Base-by-base conservation (phyloP, 2,329 filamentous ascomycete genomes). In the Trichophyton rubrum region DNA sequence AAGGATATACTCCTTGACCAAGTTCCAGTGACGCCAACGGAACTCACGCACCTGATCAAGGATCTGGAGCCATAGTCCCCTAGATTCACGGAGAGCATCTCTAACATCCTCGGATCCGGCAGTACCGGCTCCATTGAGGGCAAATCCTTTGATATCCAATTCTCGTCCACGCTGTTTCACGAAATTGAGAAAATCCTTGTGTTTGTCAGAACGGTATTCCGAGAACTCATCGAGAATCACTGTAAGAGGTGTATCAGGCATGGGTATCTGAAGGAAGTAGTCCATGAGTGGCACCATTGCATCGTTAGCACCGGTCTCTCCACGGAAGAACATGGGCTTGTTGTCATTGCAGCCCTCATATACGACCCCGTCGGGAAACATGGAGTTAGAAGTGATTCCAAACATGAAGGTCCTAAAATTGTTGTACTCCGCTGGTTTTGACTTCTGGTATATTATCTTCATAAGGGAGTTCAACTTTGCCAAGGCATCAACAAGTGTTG, bases 271-370 rank as follows among this genome's bases (percentile, higher is more conserved):
- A 15, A 53, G 49, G 49, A 53, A 53, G 30, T 53, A 30, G 22
- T 53, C 49, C 49, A 53, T 53, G 22, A 53, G 49, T 9, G 49
- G 49, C 22, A 53, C 49, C 49, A 53, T 53, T n/a, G 49, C 49
- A 24, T 53, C 49, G n/a, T 53, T 53, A 13, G 49, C 49, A 7
- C 49, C 49, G n/a, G 49, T 53, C 27, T 53, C 49, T 9, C 49
- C 49, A n/a, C 49, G 49, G 49, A 53, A 53, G 22, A 53, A 53
- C 49, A 53, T 53, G 22, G 49, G 49, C 49, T 53, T 53, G 15
- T 53, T 33, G 22, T 33, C 49, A 53, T 53, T 53, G 30, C 49
- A 53, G 11, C 49, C 49, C 20, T 53, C 49, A 53, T 53, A 53
- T 15, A 53, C 15, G 15, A 53, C 49, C 30, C 49, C 49, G 13